A percentile compares a stretch with the other conserved stretches of the same genome.
Conservation (phyloP, 176 grass and related monocot species). For the Musa schizocarpa region DNA sequence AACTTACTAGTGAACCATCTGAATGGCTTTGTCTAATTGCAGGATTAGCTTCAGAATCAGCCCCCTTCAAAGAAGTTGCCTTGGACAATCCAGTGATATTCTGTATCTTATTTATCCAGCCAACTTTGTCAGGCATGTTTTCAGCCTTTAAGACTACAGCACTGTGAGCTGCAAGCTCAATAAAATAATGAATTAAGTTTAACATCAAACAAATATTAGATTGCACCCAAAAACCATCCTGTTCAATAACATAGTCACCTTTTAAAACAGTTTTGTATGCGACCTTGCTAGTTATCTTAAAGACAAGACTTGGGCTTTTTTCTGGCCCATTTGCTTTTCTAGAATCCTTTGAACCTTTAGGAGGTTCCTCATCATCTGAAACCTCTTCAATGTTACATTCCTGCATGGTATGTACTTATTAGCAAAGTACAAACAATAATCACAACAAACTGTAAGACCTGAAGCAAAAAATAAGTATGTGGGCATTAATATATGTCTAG, state of each 20-base stretch:
- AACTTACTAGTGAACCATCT: conserved; percentile 79
- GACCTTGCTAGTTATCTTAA: conserved; percentile 89
- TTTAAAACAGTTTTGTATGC: conserved; percentile 96
- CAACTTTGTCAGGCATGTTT: conserved; percentile 74
- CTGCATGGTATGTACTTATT: conserved; percentile 29
- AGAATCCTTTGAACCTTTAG: conserved; percentile 86
- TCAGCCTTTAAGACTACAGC: conserved; percentile 87
- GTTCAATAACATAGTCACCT: conserved; percentile 34
- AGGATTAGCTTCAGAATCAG: conserved; percentile 50
- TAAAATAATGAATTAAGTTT: conserved; percentile 3
- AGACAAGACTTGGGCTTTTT: conserved; percentile 62
- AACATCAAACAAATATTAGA: neutral
- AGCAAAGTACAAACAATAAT: neutral
- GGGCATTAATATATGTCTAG: no score
- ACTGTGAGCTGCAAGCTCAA: conserved; percentile 68
- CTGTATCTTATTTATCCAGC: conserved; percentile 84
- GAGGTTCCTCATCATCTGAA: conserved; percentile 72
- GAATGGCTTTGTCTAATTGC: conserved; percentile 61
- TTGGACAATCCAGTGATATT: conserved; percentile 64
- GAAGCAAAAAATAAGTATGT: no score
- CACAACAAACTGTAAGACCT: no score
- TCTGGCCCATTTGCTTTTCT: conserved; percentile 78
- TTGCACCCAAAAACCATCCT: neutral
- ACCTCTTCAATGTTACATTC: conserved; percentile 94
- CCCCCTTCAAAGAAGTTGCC: conserved; percentile 46